Base-by-base conservation (phyloP, 75 land plant genomes). In the Sequoiadendron giganteum region DNA sequence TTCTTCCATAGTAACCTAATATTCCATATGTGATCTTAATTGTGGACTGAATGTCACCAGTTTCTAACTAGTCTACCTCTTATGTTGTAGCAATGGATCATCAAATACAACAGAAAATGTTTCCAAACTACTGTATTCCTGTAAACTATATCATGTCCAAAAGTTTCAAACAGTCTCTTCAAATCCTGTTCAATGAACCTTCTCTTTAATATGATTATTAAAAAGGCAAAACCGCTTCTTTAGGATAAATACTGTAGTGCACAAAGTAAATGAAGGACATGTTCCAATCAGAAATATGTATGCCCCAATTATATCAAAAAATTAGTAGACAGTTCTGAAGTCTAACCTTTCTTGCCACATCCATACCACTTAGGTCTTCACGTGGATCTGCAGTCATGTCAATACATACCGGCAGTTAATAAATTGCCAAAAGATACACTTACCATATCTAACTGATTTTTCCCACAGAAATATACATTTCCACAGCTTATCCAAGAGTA, bases 361-460 rank as follows among this genome's bases (percentile, higher is more conserved):
- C 97, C 95, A 92, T 96, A 80, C 97, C 98, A 92, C 98, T 90
- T 6, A 96, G 91, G 83, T 96, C 98, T 94, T 95, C 98, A 83
- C 95, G 97, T 49, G 98, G 98, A 94, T 96, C 97, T 95, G 92
- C 77, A 56, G 32, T 61, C 30, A 92, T 72, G 47, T 19, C 73
- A n/a, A 89, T 87, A 79, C 25, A 72, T 86, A 1, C 36, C 30
- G 70, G 43, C 48, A 73, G 77, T 78, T 39, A 85, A 85, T 85
- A 54, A 48, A 56, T 72, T n/a, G 30, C 58, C 86, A 86, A 21
- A n/a, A 75, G 77, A 75, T 13, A 75, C 18, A 34, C 14, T 18
- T 49, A 47, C 10, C 21, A 82, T 34, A 47, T 5, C 45, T 82
- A 47, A 82, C 14, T 45, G 25, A 28, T 47, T 45, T 45, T 28